These are phyloP conservation scores for Hericium erinaceus DNA, from an alignment of 768 basidiomycete genomes.

Conservation along the genomic window DNA sequence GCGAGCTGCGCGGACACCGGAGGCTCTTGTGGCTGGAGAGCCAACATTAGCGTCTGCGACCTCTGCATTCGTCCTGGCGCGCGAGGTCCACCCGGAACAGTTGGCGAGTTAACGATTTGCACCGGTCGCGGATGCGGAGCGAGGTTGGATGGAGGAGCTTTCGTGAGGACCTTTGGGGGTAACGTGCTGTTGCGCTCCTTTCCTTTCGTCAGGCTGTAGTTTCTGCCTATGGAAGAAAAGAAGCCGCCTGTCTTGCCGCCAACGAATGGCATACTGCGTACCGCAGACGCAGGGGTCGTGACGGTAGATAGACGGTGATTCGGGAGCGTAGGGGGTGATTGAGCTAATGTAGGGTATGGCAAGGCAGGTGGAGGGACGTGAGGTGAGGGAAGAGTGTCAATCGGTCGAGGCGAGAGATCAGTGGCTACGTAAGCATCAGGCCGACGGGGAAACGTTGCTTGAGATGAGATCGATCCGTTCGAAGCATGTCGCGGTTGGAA, in stretches of 20 bases:
- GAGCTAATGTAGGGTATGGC: conserved; percentile 67
- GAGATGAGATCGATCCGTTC: conserved; percentile 61
- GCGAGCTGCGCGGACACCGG: conserved; percentile 27
- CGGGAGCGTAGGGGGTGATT: conserved; percentile 22
- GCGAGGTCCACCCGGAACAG: conserved; percentile 67
- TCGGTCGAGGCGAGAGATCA: conserved; percentile 40
- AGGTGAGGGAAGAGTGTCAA: conserved; percentile 41
- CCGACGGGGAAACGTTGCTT: conserved; percentile 70
- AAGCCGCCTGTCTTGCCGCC: conserved; percentile 45
- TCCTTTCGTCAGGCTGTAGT: conserved; percentile 45
- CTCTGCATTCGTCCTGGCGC: conserved; percentile 50
- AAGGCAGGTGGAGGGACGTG: conserved; percentile 45
- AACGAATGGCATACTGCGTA: conserved; percentile 19
- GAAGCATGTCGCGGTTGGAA: conserved; percentile 60
- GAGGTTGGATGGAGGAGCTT: conserved; percentile 25
- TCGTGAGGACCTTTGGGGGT: conserved; percentile 28
- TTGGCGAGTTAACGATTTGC: conserved; percentile 32
- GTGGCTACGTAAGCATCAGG: conserved; percentile 74
- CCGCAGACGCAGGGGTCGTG: conserved; percentile 28
- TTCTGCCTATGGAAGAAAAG: conserved; percentile 68
- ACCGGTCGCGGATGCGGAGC: conserved; percentile 24
- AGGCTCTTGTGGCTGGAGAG: conserved; percentile 24
- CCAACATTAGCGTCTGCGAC: conserved; percentile 56
- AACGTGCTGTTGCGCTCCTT: conserved; percentile 22
- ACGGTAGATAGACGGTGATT: conserved; percentile 24